These are phyloP conservation scores for Sideroxylon spinosum DNA, from an alignment of 179 eudicot species.

Conservation along the genomic window DNA sequence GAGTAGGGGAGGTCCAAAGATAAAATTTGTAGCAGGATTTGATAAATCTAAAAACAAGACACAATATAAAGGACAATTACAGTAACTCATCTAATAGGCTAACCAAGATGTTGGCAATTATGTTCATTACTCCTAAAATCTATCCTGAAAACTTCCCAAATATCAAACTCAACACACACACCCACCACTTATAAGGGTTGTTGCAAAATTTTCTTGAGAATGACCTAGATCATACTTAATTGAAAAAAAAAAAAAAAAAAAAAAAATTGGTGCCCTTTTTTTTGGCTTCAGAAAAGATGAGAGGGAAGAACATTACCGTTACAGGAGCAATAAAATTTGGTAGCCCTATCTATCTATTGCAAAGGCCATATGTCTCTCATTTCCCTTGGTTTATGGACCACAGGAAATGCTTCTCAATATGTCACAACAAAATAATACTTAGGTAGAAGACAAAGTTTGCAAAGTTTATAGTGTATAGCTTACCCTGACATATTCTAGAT, in stretches of 20 bases:
- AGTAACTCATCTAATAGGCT: too few species aligned
- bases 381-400: neutral
- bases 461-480: conserved; percentile 21
- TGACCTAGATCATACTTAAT: neutral
- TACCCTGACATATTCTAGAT: conserved; percentile 96
- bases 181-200: too few species aligned
- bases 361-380: neutral
- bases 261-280: neutral
- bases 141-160: too few species aligned
- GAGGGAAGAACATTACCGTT: neutral
- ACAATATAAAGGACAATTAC: too few species aligned
- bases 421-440: neutral
- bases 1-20: neutral
- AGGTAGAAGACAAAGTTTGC: neutral
- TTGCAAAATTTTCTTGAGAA: neutral
- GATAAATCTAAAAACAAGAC: neutral
- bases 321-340: neutral
- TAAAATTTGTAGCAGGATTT: neutral
- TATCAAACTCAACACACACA: too few species aligned
- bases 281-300: neutral
- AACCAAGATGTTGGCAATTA: too few species aligned
- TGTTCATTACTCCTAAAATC: too few species aligned
- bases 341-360: neutral
- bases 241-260: neutral
- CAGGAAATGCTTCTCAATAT: conserved; percentile 2